phyloP scores from a whole-genome alignment of 2,329 filamentous ascomycete genomes.

The Fusarium incarnatum region DNA sequence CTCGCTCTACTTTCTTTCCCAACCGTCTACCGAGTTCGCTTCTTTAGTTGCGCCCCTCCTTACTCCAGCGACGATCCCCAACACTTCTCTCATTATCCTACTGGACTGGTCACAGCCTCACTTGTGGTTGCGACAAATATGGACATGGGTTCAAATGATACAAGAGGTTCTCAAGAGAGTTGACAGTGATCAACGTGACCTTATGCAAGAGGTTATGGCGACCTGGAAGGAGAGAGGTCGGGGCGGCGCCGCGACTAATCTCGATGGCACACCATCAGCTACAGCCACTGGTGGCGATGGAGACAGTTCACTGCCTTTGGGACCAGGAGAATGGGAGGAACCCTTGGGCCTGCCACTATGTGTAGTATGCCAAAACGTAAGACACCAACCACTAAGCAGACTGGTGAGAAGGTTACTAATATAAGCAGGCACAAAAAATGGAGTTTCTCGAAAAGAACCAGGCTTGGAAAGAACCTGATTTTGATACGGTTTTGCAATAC shows the following conservation, averaged over 20 bases:
- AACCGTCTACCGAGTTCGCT: slow-evolving; percentile 83
- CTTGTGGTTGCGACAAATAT: slow-evolving; percentile 88
- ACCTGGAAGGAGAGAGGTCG: slow-evolving; percentile 82
- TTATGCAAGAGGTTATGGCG: slow-evolving; percentile 87
- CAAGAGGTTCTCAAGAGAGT: slow-evolving; percentile 80
- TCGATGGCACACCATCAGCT: slow-evolving; percentile 71
- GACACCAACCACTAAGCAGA: slow-evolving; percentile 43
- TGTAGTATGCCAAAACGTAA: slow-evolving; percentile 94
- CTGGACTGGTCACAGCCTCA: slow-evolving; percentile 96
- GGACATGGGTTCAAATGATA: slow-evolving; percentile 89
- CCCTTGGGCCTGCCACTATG: slow-evolving; percentile 87
- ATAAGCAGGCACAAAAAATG: slow-evolving; percentile 81
- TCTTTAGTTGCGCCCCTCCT: slow-evolving; percentile 86
- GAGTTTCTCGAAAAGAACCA: slow-evolving; percentile 89
- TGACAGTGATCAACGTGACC: slow-evolving; percentile 79
- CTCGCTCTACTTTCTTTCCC: slow-evolving; percentile 89
- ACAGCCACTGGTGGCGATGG: slow-evolving; percentile 66
- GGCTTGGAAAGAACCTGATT: slow-evolving; percentile 95
- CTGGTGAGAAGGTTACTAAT: slow-evolving; percentile 38
- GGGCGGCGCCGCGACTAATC: slow-evolving; percentile 69
- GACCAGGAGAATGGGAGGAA: slow-evolving; percentile 94
- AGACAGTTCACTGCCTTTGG: slow-evolving; percentile 79
- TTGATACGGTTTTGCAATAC: slow-evolving; percentile 95
- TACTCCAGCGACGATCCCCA: slow-evolving; percentile 83
- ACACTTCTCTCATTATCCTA: slow-evolving; percentile 90